Conservation (phyloP, 805 yeast genomes). For the Yarrowia sp. region DNA sequence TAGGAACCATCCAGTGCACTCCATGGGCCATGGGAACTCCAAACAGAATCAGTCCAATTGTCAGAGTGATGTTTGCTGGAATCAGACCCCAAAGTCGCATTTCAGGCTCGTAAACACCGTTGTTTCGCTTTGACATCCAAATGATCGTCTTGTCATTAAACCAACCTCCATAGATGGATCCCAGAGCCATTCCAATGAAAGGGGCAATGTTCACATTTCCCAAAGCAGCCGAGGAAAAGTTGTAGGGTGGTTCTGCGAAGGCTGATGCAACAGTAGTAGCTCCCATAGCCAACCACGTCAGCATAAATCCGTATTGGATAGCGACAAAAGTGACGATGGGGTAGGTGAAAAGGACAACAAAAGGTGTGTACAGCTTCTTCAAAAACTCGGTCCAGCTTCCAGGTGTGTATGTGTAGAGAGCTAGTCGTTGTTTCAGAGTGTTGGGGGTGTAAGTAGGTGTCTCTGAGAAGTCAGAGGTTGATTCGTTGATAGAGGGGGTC, state of each 20-base stretch:
- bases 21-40: constrained; percentile 29
- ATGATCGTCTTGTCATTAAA: constrained; percentile 28
- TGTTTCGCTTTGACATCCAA: constrained; percentile 27
- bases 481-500: background rate
- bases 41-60: constrained; percentile 29
- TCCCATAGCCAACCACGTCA: constrained; percentile 28
- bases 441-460: background rate
- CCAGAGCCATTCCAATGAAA: constrained; percentile 28
- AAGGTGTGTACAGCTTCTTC: constrained; percentile 19
- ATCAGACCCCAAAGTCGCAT: constrained; percentile 28
- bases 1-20: constrained; percentile 29
- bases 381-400: constrained; percentile 2
- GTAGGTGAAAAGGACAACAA: background rate
- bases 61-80: constrained; percentile 20
- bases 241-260: constrained; percentile 24
- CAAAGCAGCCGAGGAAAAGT: constrained; percentile 25
- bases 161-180: constrained; percentile 27
- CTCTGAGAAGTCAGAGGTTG: background rate
- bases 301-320: constrained; percentile 17
- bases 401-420: constrained; percentile 10
- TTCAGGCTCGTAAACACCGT: constrained; percentile 30
- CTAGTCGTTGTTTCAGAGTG: background rate
- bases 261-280: background rate
- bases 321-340: constrained; percentile 27
- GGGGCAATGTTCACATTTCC: constrained; percentile 28